Conservation (phyloP, 2,329 filamentous ascomycete genomes). For the Colletotrichum sp. region DNA sequence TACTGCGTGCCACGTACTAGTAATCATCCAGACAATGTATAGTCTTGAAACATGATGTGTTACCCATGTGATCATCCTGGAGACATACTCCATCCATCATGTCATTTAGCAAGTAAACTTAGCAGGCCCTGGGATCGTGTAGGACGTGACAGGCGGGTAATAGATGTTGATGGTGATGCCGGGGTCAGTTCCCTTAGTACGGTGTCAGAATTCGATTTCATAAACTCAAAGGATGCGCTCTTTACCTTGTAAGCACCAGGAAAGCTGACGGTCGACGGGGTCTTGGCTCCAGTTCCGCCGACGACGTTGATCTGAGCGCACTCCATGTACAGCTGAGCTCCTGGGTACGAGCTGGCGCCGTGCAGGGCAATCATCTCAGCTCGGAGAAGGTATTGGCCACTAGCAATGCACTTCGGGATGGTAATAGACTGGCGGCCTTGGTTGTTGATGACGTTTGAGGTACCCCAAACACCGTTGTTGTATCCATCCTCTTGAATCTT, state of each 20-base stretch:
- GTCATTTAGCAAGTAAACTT: slow-evolving; percentile 25
- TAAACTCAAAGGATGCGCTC: neutral
- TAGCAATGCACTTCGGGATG: slow-evolving; percentile 52
- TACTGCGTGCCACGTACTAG: neutral
- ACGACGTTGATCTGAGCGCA: slow-evolving; percentile 46
- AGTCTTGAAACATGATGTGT: neutral
- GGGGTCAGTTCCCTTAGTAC: slow-evolving; percentile 30
- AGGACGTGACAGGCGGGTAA: slow-evolving; percentile 28
- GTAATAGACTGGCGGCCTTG: slow-evolving; percentile 50
- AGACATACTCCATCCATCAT: neutral
- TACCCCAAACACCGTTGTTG: slow-evolving; percentile 44
- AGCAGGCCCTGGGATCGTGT: slow-evolving; percentile 28
- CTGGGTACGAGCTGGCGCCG: slow-evolving; percentile 39
- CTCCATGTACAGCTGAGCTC: slow-evolving; percentile 52
- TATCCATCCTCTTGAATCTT: slow-evolving; percentile 50
- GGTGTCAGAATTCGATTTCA: neutral
- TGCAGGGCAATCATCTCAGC: slow-evolving; percentile 64
- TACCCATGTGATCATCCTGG: neutral
- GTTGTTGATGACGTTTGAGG: slow-evolving; percentile 45
- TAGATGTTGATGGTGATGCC: slow-evolving; percentile 43
- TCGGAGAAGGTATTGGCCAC: slow-evolving; percentile 61
- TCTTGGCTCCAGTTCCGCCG: slow-evolving; percentile 34
- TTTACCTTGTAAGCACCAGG: slow-evolving; percentile 41
- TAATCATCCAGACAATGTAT: neutral
- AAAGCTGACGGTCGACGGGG: slow-evolving; percentile 37